Evolutionary conservation across 208 protist species (phyloP).

Genomic region (Wallacemonas rigidus): DNA sequence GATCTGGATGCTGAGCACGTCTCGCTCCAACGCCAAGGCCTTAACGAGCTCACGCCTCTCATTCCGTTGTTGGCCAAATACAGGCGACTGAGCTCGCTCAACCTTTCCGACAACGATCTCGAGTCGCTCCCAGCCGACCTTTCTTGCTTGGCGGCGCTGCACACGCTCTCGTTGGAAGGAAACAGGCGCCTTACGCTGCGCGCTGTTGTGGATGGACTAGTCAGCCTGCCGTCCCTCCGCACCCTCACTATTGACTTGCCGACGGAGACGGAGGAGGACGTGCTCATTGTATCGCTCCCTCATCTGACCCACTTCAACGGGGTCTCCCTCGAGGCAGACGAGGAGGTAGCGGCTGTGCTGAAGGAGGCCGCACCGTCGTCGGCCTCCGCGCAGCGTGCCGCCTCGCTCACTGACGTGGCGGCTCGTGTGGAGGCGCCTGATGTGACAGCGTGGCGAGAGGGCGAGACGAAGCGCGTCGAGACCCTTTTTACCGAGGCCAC

Average conservation of each 20-base stretch:
- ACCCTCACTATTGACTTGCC: constrained; percentile 59
- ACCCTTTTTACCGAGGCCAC: constrained; percentile 45
- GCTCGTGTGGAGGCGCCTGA: constrained; percentile 16
- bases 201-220: constrained; percentile 57
- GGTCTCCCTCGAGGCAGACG: constrained; percentile 32
- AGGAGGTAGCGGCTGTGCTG: constrained; percentile 13
- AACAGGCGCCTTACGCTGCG: constrained; percentile 55
- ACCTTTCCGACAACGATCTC: constrained; percentile 60
- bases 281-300: constrained; percentile 66
- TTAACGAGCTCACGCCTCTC: constrained; percentile 50
- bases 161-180: constrained; percentile 45
- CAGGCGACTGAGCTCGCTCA: constrained; percentile 36
- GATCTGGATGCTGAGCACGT: constrained; percentile 34
- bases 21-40: constrained; percentile 35
- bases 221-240: constrained; percentile 41
- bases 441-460: constrained; percentile 33
- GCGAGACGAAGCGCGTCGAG: constrained; percentile 42
- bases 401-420: constrained; percentile 15
- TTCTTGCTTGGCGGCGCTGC: constrained; percentile 35
- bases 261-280: constrained; percentile 65
- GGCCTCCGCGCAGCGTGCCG: constrained; percentile 19
- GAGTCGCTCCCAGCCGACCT: constrained; percentile 55
- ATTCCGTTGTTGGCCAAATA: constrained; percentile 54
- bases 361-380: constrained; percentile 11
- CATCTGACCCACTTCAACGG: constrained; percentile 64